phyloP scores from a whole-genome alignment of 1,284 basidiomycete species.

The Ganoderma leucocontextum region DNA sequence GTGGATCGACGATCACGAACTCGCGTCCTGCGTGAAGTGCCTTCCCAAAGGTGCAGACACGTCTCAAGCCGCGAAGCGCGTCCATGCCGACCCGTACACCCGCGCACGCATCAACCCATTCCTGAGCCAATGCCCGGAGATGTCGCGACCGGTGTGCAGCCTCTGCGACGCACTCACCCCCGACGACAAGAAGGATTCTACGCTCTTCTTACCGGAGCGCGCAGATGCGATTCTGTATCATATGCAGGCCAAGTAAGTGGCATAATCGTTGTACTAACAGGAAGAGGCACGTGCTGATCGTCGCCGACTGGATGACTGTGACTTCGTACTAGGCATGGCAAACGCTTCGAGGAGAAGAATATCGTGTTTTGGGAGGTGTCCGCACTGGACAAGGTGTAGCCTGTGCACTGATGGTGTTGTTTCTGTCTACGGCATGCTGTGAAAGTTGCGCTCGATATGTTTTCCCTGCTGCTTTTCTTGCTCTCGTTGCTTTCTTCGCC shows the following conservation, averaged over 20 bases:
- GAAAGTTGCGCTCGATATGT: too few relatives aligned
- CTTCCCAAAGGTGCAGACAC: constrained; percentile 16
- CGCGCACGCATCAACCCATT: background rate
- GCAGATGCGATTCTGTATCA: constrained; percentile 17
- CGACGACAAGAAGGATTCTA: background rate
- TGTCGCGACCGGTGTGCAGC: background rate
- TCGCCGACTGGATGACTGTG: background rate
- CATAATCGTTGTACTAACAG: background rate
- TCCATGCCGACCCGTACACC: background rate
- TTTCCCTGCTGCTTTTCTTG: too few relatives aligned
- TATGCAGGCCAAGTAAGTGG: constrained; percentile 12
- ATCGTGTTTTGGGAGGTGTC: too few relatives aligned
- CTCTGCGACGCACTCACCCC: background rate
- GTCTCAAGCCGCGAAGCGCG: background rate
- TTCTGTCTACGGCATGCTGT: too few relatives aligned
- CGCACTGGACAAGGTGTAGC: too few relatives aligned
- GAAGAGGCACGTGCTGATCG: background rate
- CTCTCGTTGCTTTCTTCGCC: too few relatives aligned
- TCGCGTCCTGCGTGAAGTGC: constrained; percentile 13
- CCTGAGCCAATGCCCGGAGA: background rate
- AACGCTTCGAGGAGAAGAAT: too few relatives aligned
- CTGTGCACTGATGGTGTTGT: background rate
- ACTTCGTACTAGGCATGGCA: background rate
- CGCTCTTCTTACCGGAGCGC: background rate
- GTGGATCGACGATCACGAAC: background rate